Percentiles rank a stretch among this genome's conserved stretches.
These are phyloP conservation scores for Phaeophleospora eucalypticola DNA, from an alignment of 2,329 filamentous ascomycete genomes.

Conservation along the genomic window DNA sequence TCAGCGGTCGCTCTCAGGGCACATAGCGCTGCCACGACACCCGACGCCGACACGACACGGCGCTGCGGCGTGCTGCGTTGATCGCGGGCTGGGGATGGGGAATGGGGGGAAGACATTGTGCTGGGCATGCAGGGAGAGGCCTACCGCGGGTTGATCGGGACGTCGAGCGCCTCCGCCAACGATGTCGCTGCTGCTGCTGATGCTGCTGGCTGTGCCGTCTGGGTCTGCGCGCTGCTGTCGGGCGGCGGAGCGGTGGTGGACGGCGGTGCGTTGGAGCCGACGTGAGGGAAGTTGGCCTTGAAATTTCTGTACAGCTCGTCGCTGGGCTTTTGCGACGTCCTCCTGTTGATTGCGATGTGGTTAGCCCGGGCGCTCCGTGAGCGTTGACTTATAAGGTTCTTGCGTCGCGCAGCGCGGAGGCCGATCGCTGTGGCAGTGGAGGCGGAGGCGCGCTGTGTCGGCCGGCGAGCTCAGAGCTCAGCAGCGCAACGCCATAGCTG, in stretches of 20 bases:
- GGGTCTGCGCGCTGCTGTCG: slow-evolving; percentile 40
- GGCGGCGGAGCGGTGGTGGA: slow-evolving; percentile 23
- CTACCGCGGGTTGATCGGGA: slow-evolving; percentile 43
- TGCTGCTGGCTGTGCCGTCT: slow-evolving; percentile 39
- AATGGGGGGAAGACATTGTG: no score
- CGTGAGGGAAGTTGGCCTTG: slow-evolving; percentile 74
- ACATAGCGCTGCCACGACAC: neutral
- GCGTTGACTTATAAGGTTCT: slow-evolving; percentile 22
- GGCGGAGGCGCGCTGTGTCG: slow-evolving; percentile 6
- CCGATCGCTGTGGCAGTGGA: slow-evolving; percentile 21
- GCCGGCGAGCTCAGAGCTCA: neutral
- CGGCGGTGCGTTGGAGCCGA: slow-evolving; percentile 42
- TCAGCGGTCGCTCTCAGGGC: slow-evolving; percentile 5
- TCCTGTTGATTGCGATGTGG: slow-evolving; percentile 14
- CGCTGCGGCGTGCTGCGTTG: slow-evolving; percentile 18
- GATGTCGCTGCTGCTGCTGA: slow-evolving; percentile 37
- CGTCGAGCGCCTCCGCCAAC: slow-evolving; percentile 45
- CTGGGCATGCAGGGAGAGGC: slow-evolving; percentile 25
- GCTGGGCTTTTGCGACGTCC: slow-evolving; percentile 75
- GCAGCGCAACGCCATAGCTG: slow-evolving; percentile 4
- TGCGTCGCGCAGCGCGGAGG: slow-evolving; percentile 19
- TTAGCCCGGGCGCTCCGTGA: slow-evolving; percentile 12
- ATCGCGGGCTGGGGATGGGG: slow-evolving; percentile 12
- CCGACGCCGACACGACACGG: no score
- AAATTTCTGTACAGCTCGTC: slow-evolving; percentile 82